phyloP scores from a whole-genome alignment of 2,329 filamentous ascomycete genomes.

The Penicillium hordei region DNA sequence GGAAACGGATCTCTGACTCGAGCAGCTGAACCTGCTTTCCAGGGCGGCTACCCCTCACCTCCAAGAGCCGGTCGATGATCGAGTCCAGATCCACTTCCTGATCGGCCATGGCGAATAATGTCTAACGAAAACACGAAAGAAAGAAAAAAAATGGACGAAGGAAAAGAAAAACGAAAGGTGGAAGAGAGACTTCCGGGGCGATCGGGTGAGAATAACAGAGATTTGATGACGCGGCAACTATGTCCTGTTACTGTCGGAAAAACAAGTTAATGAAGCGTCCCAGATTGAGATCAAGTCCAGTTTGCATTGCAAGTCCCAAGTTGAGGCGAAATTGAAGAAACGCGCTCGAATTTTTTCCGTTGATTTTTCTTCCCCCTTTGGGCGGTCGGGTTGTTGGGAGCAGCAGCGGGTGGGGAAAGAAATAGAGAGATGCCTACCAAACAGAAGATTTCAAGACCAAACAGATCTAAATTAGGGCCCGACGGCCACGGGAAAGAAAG shows the following conservation, averaged over 20 bases:
- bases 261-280: conserved; percentile 19
- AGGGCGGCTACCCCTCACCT: conserved; percentile 95
- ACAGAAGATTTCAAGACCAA: conserved; percentile 28
- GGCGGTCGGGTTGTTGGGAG: conserved; percentile 1
- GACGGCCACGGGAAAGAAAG: conserved; percentile 26
- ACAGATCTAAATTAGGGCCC: conserved; percentile 27
- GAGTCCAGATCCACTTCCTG: conserved; percentile 96
- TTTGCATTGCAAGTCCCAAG: conserved; percentile 12
- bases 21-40: conserved; percentile 98
- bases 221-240: conserved; percentile 37
- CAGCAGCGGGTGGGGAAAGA: background rate
- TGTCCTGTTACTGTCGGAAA: conserved; percentile 26
- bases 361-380: conserved; percentile 7
- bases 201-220: conserved; percentile 24
- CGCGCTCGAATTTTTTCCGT: conserved; percentile 7
- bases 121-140: conserved; percentile 32
- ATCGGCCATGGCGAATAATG: conserved; percentile 64
- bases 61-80: conserved; percentile 96
- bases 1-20: conserved; percentile 91
- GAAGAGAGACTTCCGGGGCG: conserved; percentile 33
- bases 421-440: conserved; percentile 27
- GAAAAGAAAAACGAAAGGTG: conserved; percentile 26
- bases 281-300: conserved; percentile 11
- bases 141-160: conserved; percentile 16
- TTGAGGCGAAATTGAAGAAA: background rate